Conservation (phyloP, 495 filamentous ascomycete genomes). For the Penicillium alfredii region DNA sequence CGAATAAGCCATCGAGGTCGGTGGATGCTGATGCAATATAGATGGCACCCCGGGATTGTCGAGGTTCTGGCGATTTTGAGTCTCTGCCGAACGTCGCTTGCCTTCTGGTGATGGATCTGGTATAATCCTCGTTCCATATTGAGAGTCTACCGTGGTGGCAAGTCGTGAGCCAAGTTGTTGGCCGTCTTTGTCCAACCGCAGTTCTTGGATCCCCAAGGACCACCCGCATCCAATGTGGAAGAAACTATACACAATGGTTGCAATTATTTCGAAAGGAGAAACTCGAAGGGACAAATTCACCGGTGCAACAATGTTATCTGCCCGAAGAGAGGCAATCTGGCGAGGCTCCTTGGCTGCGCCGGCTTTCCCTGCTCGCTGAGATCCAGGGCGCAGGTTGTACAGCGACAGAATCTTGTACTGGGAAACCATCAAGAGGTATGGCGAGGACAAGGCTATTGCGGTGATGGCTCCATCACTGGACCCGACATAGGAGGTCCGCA, state of each 20-base stretch:
- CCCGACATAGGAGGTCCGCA: conserved; percentile 49
- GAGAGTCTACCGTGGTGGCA: conserved; percentile 41
- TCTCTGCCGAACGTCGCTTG: conserved; percentile 20
- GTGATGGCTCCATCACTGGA: conserved; percentile 61
- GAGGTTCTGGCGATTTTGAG: neutral
- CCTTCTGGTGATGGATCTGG: conserved; percentile 34
- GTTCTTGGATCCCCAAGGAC: conserved; percentile 86
- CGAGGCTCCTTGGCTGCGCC: conserved; percentile 34
- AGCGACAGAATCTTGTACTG: conserved; percentile 64
- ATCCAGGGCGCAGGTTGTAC: conserved; percentile 51
- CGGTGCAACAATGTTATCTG: conserved; percentile 73
- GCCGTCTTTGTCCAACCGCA: conserved; percentile 55
- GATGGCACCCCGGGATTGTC: conserved; percentile 16
- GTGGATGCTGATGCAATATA: conserved; percentile 40
- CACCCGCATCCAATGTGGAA: conserved; percentile 58
- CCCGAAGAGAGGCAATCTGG: conserved; percentile 74
- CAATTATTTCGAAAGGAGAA: conserved; percentile 54
- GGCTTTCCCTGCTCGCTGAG: conserved; percentile 2
- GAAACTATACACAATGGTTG: conserved; percentile 76
- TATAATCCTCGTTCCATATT: conserved; percentile 32
- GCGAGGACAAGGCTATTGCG: conserved; percentile 65
- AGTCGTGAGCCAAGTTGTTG: conserved; percentile 52
- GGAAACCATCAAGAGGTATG: conserved; percentile 76
- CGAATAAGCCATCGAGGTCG: conserved; percentile 75
- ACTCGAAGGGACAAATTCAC: conserved; percentile 70